phyloP scores from a whole-genome alignment of 2,329 filamentous ascomycete genomes.

The Penicillium sp. region DNA sequence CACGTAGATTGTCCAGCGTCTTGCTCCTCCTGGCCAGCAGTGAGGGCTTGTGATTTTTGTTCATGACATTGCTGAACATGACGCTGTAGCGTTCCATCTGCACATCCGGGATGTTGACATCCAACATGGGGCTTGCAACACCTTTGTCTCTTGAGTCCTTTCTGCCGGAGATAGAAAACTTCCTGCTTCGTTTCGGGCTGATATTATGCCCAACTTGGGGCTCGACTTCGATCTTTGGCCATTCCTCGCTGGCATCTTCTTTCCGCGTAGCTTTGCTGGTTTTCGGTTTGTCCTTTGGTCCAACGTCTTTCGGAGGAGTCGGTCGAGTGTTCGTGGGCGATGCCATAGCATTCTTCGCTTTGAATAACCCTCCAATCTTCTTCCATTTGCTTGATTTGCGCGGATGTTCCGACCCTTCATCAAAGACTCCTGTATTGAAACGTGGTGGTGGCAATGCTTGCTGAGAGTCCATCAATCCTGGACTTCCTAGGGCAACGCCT shows the following conservation, averaged over 20 bases:
- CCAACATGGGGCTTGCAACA: conserved; percentile 52
- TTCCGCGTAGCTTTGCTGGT: neutral
- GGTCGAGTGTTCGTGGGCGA: conserved; percentile 1
- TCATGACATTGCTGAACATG: conserved; percentile 81
- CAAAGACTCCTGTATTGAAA: conserved; percentile 13
- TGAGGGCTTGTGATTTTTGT: conserved; percentile 37
- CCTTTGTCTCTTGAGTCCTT: conserved; percentile 4
- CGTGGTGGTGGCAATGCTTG: conserved; percentile 16
- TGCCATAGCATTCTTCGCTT: conserved; percentile 33
- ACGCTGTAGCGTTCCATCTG: conserved; percentile 88
- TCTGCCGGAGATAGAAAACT: conserved; percentile 9
- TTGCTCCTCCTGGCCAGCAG: conserved; percentile 38
- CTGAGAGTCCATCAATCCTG: conserved; percentile 41
- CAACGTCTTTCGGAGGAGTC: neutral
- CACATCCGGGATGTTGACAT: conserved; percentile 77
- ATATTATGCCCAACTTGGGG: neutral
- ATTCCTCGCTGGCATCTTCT: conserved; percentile 16
- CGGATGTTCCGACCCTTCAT: conserved; percentile 8
- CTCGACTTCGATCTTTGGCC: conserved; percentile 18
- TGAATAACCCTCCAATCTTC: conserved; percentile 48
- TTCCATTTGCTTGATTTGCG: conserved; percentile 48
- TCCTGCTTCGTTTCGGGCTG: conserved; percentile 8
- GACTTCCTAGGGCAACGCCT: conserved; percentile 74
- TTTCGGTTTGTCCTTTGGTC: neutral
- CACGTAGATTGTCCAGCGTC: conserved; percentile 52